These are phyloP conservation scores for Blumeriella jaapii DNA, from an alignment of 2,329 filamentous ascomycete species.

Conservation along the genomic window DNA sequence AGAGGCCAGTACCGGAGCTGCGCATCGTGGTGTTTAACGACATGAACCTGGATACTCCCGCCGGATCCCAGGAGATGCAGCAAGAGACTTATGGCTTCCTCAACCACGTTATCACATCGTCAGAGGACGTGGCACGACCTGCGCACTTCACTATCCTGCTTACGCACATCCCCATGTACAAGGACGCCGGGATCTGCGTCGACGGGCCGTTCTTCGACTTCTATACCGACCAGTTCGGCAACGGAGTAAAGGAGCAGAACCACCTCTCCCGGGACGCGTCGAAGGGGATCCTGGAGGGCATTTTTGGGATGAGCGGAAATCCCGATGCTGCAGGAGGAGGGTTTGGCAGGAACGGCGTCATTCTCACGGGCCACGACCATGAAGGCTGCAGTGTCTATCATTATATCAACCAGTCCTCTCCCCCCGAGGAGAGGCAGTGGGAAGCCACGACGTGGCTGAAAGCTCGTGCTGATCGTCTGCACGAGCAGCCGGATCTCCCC, in stretches of 20 bases:
- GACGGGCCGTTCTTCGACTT: conserved; percentile 79
- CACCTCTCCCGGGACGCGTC: conserved; percentile 66
- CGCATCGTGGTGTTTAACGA: conserved; percentile 81
- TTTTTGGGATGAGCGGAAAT: conserved; percentile 67
- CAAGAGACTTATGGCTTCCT: conserved; percentile 68
- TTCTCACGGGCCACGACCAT: conserved; percentile 92
- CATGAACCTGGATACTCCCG: conserved; percentile 86
- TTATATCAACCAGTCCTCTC: conserved; percentile 54
- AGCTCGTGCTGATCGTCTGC: conserved; percentile 32
- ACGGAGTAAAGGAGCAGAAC: conserved; percentile 81
- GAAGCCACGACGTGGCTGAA: conserved; percentile 37
- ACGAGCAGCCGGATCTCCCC: conserved; percentile 36
- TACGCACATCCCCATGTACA: conserved; percentile 87
- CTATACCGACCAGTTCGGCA: conserved; percentile 50
- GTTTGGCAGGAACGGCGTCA: conserved; percentile 59
- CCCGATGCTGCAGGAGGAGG: conserved; percentile 46
- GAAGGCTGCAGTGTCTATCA: conserved; percentile 87
- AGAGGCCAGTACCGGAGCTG: conserved; percentile 51
- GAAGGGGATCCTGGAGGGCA: conserved; percentile 66
- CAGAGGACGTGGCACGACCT: conserved; percentile 46
- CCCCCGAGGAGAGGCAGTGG: conserved; percentile 21
- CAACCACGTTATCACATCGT: conserved; percentile 53
- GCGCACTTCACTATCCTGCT: conserved; percentile 72
- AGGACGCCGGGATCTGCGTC: conserved; percentile 68
- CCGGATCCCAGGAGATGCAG: conserved; percentile 54